Evolutionary conservation across 306 rosid genomes (phyloP).

Genomic region (Citrullus amarus): DNA sequence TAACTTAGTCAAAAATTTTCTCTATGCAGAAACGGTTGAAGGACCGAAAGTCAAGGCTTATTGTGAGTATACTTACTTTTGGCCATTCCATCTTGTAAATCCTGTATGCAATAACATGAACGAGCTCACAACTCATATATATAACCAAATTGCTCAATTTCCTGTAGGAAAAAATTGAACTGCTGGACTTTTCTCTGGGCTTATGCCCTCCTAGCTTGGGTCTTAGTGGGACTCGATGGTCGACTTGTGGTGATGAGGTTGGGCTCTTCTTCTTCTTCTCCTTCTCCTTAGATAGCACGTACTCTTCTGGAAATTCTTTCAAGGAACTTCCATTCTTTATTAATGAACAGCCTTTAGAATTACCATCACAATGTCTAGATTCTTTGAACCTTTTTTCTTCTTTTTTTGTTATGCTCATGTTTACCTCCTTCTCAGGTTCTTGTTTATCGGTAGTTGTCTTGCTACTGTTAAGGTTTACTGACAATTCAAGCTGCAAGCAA

Average conservation of each 20-base stretch:
- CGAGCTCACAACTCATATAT: background rate
- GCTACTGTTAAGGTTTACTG: background rate
- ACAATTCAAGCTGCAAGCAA: background rate
- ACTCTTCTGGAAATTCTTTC: background rate
- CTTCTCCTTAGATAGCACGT: background rate
- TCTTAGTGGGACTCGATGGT: conserved; percentile 79
- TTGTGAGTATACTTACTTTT: conserved; percentile 38
- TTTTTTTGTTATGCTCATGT: background rate
- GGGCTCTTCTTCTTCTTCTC: background rate
- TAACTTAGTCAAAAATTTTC: background rate
- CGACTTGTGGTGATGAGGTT: conserved; percentile 67
- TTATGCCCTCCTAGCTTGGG: conserved; percentile 82
- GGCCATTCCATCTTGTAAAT: background rate
- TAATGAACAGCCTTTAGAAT: background rate
- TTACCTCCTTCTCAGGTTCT: background rate
- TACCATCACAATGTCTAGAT: background rate
- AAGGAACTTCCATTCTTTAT: background rate
- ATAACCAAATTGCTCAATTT: conserved; percentile 7
- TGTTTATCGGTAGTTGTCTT: background rate
- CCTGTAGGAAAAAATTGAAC: conserved; percentile 72
- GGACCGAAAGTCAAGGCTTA: conserved; percentile 68
- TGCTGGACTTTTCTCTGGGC: conserved; percentile 75
- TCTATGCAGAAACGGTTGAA: conserved; percentile 60
- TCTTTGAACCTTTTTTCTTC: background rate
- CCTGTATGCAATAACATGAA: background rate